Percentiles rank a stretch among this genome's conserved stretches.
These are phyloP conservation scores for Leccinum subgranulosum DNA, from an alignment of 768 basidiomycete species.

Conservation along the genomic window DNA sequence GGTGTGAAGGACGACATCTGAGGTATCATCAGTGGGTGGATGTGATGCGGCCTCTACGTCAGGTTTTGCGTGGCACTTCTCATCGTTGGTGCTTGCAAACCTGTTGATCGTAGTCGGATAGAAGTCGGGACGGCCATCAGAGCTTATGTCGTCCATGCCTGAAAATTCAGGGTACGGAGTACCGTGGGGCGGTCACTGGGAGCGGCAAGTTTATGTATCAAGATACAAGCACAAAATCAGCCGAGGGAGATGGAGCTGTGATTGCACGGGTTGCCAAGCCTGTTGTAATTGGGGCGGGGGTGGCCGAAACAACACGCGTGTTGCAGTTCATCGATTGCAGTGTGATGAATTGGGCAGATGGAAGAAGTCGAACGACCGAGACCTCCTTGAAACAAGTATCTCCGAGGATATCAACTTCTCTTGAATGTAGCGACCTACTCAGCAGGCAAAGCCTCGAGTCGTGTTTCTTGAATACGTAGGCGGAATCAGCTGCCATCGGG, in stretches of 20 bases:
- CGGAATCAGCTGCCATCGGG: not conserved
- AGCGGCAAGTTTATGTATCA: constrained; percentile 1
- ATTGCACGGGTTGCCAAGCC: not conserved
- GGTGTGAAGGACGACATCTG: constrained; percentile 31
- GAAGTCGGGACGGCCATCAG: not conserved
- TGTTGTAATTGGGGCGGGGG: not conserved
- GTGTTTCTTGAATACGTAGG: not conserved
- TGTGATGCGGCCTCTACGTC: constrained; percentile 30
- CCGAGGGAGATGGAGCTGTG: not conserved
- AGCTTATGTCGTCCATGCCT: constrained; percentile 3
- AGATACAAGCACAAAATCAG: not conserved
- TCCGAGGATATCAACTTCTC: not conserved
- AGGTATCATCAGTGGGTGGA: constrained; percentile 3
- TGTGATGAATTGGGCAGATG: not conserved
- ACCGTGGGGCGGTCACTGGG: not conserved
- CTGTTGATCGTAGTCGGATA: not conserved
- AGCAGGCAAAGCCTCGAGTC: not conserved
- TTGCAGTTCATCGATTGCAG: not conserved
- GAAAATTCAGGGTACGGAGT: not conserved
- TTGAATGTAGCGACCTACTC: not conserved
- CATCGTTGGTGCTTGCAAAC: not conserved
- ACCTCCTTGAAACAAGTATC: not conserved
- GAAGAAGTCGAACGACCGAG: not conserved
- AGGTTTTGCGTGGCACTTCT: constrained; percentile 21
- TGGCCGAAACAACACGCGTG: not conserved